phyloP scores from a whole-genome alignment of 2,329 filamentous ascomycete species.

The Monosporascus ibericus region DNA sequence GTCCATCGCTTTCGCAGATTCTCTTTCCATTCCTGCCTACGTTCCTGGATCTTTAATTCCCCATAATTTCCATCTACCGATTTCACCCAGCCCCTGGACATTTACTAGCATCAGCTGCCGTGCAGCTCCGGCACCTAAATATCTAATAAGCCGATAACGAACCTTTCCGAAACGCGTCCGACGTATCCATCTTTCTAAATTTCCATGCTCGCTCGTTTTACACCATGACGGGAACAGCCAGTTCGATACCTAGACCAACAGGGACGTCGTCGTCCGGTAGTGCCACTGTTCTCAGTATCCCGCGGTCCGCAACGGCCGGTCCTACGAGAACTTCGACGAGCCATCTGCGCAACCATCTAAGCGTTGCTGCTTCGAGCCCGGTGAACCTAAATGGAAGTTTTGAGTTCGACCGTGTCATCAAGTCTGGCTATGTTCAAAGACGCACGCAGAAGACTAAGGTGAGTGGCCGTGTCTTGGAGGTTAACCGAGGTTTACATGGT shows the following conservation, averaged over 20 bases:
- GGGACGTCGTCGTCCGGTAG: constrained; percentile 14
- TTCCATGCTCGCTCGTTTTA: not conserved
- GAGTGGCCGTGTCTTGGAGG: constrained; percentile 13
- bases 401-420: constrained; percentile 90
- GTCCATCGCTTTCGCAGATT: no score
- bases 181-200: not conserved
- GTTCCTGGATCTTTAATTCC: no score
- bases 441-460: constrained; percentile 93
- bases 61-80: not conserved
- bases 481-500: not conserved
- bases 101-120: not conserved
- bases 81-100: not conserved
- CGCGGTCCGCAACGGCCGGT: constrained; percentile 17
- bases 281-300: constrained; percentile 20
- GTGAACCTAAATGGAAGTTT: constrained; percentile 95
- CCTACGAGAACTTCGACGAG: constrained; percentile 19
- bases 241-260: constrained; percentile 12
- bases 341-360: constrained; percentile 37
- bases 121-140: not conserved
- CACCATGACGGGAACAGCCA: constrained; percentile 22
- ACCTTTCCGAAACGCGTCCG: not conserved
- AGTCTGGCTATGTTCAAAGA: constrained; percentile 79
- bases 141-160: constrained; percentile 4
- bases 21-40: no score
- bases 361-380: constrained; percentile 66